Evolutionary conservation across 805 yeast species (phyloP), one percentile per base, ranked within the genome.

Genomic region (Candida jianshihensis): DNA sequence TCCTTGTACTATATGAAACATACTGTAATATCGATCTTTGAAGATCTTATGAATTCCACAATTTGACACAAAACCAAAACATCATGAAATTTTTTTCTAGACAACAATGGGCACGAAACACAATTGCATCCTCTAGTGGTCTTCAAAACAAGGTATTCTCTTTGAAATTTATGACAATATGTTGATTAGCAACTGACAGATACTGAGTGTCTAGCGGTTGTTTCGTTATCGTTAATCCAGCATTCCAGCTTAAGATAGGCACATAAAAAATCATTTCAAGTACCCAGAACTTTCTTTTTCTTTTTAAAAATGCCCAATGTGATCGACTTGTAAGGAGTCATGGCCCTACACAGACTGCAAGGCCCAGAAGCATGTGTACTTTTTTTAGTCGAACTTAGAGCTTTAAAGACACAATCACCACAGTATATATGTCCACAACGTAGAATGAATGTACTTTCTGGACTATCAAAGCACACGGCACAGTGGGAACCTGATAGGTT

Each of bases 391-490:
- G 64, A 59, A 22, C 60, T 58, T 42, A 63, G 42, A 25, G 66
- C 53, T 69, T 70, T 41, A 63, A 70, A 75, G 5, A 71, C 58
- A 49, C 81, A 76, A 19, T 66, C 68, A 6, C 67, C 60, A 46
- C 82, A 76, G 46, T 68, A 75, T 3, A 71, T 57, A 50, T 76
- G 82, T 0, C 82, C 82, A 54, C 82, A 76, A 0, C 72, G 70
- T 4, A 75, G 61, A 14, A 69, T 68, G 21, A 66, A 63, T 2
- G 78, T 68, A 6, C 58, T 46, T 13, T 60, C 66, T 3, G 78
- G 75, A 5, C 68, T 63, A 8, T 74, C 81, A 49, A 75, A 67
- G 36, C 82, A 76, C 16, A 76, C 69, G 0, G 78, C 76, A 48
- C 82, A 75, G 26, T 38, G 40, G 18, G 55, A 44, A 20, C 42